Evolutionary conservation across 2,329 filamentous ascomycete genomes (phyloP).

Genomic region (Neofusicoccum laricinum): DNA sequence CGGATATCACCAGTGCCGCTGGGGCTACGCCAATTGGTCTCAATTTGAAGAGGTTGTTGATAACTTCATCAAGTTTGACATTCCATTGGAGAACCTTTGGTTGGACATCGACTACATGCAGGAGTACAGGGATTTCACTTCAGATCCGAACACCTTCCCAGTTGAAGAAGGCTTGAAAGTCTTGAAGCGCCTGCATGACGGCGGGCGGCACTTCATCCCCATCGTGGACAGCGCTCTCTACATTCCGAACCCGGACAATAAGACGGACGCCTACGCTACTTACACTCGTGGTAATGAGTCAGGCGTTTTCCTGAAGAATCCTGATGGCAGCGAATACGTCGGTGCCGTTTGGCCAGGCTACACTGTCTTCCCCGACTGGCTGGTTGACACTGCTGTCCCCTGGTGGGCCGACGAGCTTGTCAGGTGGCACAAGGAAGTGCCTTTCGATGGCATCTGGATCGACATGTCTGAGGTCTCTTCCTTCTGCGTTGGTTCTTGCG

Average conservation of each 20-base stretch:
- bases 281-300: constrained; percentile 51
- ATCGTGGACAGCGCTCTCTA: constrained; percentile 67
- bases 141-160: constrained; percentile 53
- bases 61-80: constrained; percentile 53
- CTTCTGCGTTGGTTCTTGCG: constrained; percentile 71
- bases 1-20: constrained; percentile 80
- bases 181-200: constrained; percentile 51
- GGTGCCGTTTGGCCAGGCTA: constrained; percentile 58
- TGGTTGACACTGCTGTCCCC: constrained; percentile 56
- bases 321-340: constrained; percentile 55
- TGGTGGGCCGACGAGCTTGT: constrained; percentile 59
- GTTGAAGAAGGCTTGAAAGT: constrained; percentile 51
- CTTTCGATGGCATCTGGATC: constrained; percentile 53
- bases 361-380: constrained; percentile 61
- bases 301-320: constrained; percentile 52
- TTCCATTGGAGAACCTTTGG: constrained; percentile 52
- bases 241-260: constrained; percentile 67
- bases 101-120: constrained; percentile 55
- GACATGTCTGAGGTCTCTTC: constrained; percentile 62
- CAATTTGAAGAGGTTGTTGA: constrained; percentile 58
- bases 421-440: constrained; percentile 51
- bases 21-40: constrained; percentile 76
- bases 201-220: constrained; percentile 58
- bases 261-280: constrained; percentile 55
- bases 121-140: constrained; percentile 57